Evolutionary conservation across 2,329 filamentous ascomycete species (phyloP), one percentile per base, ranked within the genome.

Genomic region (Scedosporium boydii): DNA sequence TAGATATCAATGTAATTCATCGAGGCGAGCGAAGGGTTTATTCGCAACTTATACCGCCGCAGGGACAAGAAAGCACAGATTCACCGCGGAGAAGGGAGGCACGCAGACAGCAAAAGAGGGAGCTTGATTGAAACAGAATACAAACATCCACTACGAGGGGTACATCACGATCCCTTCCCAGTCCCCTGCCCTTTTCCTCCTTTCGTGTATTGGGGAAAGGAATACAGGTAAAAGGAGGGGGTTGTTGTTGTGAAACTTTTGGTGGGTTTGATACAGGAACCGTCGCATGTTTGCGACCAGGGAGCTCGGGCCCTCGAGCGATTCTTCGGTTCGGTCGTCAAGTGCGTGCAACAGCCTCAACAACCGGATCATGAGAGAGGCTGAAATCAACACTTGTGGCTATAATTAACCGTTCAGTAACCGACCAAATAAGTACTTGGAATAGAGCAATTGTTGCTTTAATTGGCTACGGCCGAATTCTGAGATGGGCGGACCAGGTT

Each of bases 261-360:
- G 58, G 9, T 21, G 41, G 10, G 58, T 27, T 59, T 59, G 58
- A 59, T 42, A 59, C 58, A 59, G 58, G 38, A 34, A 46, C 58
- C 58, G 58, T 59, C 58, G 58, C 58, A 59, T 59, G 18, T 59
- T 46, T 27, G 58, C n/a, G 16, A n/a, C 38, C 2, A 18, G 38
- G 29, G n/a, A 58, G 56, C 56, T 58, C 56, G 56, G 56, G 56
- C 56, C 56, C 29, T 42, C n/a, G 29, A 7, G 38, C 18, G 34
- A 41, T 9, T 34, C 44, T 23, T 48, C n/a, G 44, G 44, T 48
- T 10, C 3, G 23, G 23, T 23, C 23, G 23, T 23, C 23, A 23
- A 23, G 44, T 4, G n/a, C 3, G 44, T n/a, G n/a, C 44, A 48
- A 16, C n/a, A n/a, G 29, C 23, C 53, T 14, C 53, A n/a, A 12